phyloP scores from a whole-genome alignment of 129 eudicot species.

The Gnaphalium uliginosum region DNA sequence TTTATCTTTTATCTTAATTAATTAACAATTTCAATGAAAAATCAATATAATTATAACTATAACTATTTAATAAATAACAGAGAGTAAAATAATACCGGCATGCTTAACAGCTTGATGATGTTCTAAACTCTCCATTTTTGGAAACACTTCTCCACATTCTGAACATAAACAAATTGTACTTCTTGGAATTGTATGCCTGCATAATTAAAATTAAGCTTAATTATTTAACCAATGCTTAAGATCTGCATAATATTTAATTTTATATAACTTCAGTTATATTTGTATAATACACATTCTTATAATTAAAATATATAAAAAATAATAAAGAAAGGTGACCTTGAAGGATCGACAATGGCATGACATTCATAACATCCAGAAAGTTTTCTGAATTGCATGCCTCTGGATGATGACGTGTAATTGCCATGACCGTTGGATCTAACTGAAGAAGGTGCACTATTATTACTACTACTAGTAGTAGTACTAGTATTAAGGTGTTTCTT shows the following conservation, averaged over 20 bases:
- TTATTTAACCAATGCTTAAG: no score
- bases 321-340: conserved; percentile 45
- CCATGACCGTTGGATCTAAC: conserved; percentile 55
- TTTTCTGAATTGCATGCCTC: conserved; percentile 88
- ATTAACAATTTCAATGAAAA: no score
- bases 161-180: conserved; percentile 76
- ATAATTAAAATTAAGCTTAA: no score
- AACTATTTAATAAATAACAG: no score
- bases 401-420: conserved; percentile 44
- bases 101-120: conserved; percentile 93
- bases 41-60: neutral
- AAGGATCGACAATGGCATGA: conserved; percentile 77
- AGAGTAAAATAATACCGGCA: conserved; percentile 53
- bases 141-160: conserved; percentile 90
- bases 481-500: conserved; percentile 33
- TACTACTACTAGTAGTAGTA: neutral
- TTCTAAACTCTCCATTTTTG: conserved; percentile 82
- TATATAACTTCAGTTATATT: no score
- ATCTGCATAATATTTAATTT: no score
- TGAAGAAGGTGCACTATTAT: conserved; percentile 27
- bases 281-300: no score
- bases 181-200: conserved; percentile 71
- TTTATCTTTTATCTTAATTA: no score
- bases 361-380: conserved; percentile 96
- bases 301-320: neutral